Percentiles rank a stretch among this genome's conserved stretches.
phyloP scores from a whole-genome alignment of 2,329 filamentous ascomycete species.

The Alternaria brassicae region DNA sequence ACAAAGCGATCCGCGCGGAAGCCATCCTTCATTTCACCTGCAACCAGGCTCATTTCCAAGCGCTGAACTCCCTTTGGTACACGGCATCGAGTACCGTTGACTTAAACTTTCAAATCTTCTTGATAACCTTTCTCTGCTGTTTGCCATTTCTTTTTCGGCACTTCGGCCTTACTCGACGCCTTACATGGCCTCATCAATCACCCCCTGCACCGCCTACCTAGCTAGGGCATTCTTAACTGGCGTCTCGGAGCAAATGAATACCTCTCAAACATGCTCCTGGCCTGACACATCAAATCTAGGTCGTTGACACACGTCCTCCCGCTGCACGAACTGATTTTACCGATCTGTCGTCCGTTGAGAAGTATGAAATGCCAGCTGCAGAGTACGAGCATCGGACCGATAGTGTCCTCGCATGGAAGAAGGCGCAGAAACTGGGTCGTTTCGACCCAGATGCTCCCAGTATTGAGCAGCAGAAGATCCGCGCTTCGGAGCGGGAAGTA shows the following conservation, averaged over 20 bases:
- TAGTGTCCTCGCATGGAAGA: constrained; percentile 95
- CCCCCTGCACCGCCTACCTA: constrained; percentile 24
- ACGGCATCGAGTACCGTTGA: constrained; percentile 1
- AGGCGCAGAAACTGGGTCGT: constrained; percentile 89
- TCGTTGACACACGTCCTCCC: constrained; percentile 79
- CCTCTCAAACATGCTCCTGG: constrained; percentile 17
- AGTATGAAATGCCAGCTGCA: constrained; percentile 85
- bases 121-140: constrained; percentile 7
- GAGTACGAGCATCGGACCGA: constrained; percentile 88
- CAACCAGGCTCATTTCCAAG: constrained; percentile 20
- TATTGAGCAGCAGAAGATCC: constrained; percentile 74
- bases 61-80: constrained; percentile 9
- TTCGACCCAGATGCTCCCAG: constrained; percentile 86
- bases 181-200: constrained; percentile 18
- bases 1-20: constrained; percentile 17
- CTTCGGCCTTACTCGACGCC: constrained; percentile 14
- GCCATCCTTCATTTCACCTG: constrained; percentile 9
- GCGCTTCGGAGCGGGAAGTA: constrained; percentile 73
- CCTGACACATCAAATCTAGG: constrained; percentile 59
- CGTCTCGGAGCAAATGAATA: constrained; percentile 21
- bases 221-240: constrained; percentile 20
- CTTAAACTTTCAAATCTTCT: not conserved
- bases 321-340: constrained; percentile 79
- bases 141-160: constrained; percentile 24
- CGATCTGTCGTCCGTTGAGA: constrained; percentile 81